Evolutionary conservation across 805 yeast species (phyloP), one percentile per base, ranked within the genome.

Genomic region (Starmerella khaoyaiensis): DNA sequence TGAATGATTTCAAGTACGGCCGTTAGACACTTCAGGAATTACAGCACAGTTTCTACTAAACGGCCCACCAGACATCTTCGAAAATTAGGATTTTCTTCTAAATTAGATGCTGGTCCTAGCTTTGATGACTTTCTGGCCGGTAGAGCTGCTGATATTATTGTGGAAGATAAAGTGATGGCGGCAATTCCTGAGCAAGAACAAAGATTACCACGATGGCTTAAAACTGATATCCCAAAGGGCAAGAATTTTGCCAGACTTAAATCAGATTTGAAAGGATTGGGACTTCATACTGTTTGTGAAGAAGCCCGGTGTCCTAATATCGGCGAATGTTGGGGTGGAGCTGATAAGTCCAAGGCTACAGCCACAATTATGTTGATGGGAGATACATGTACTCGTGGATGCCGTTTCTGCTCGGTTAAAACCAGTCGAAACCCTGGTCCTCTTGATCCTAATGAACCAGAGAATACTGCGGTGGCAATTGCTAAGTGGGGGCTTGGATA

Each of bases 301-400:
- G 98, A 90, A 55, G 98, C 98, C 4, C 78, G 90, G 55, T 90
- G 99, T 61, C 99, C 99, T n/a, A 90, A 90, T 58, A 90, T 90
- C 45, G 95, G 97, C 36, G 99, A 90, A 58, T 90, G 99, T 61
- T 90, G 99, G 99, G 97, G 98, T 39, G 98, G 98, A 21, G 73
- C 76, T 52, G 75, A 70, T 51, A 71, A 86, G 57, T 73, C 87
- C 5, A 87, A 83, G 46, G 96, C 98, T 3, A 83, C 95, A 6
- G 94, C 94, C 5, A 90, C 99, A 2, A 90, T 90, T 50, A 90
- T 90, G 99, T 66, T 90, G 41, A 69, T 90, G 71, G 99, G 99
- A 44, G 99, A 90, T 53, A 90, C 98, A 0, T 90, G 99, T 62
- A 90, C 99, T 1, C 71, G 99, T 62, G 99, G 99, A n/a, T 90